Evolutionary conservation across 768 basidiomycete species (phyloP).

Genomic region (Xanthoconium purpureum): DNA sequence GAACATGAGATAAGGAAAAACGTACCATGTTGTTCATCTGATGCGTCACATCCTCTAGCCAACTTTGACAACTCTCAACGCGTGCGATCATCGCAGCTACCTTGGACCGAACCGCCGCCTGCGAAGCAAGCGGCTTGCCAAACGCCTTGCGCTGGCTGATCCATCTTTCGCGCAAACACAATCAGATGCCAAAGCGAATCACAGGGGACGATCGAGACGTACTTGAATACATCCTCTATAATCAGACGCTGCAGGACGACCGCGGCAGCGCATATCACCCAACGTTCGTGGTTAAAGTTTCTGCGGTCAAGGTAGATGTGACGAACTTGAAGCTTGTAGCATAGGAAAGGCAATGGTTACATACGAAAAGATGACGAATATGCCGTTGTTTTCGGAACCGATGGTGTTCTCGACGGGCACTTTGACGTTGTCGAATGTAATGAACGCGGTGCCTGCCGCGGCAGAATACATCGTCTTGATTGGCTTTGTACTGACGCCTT

Average conservation of each 20-base stretch:
- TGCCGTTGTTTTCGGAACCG: not conserved
- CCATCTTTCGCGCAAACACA: slow-evolving; percentile 49
- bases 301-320: slow-evolving; percentile 7
- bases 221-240: slow-evolving; percentile 76
- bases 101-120: slow-evolving; percentile 75
- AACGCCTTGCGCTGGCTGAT: slow-evolving; percentile 75
- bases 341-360: not conserved
- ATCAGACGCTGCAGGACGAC: slow-evolving; percentile 48
- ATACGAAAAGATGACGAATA: slow-evolving; percentile 50
- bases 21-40: slow-evolving; percentile 79
- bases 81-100: slow-evolving; percentile 69
- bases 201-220: not conserved
- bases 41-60: slow-evolving; percentile 77
- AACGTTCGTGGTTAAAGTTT: slow-evolving; percentile 73
- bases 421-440: not conserved
- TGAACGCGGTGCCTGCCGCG: not conserved
- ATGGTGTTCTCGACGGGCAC: slow-evolving; percentile 1
- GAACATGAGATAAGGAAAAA: not conserved
- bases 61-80: slow-evolving; percentile 69
- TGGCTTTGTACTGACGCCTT: not conserved
- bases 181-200: not conserved
- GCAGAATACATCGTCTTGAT: slow-evolving; percentile 1
- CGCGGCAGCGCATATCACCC: slow-evolving; percentile 66
- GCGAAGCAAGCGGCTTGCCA: slow-evolving; percentile 63
- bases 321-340: not conserved